Evolutionary conservation across 164 flowering plant genomes (phyloP), one percentile per base, ranked within the genome.

Genomic region (Cinnamomum chago): DNA sequence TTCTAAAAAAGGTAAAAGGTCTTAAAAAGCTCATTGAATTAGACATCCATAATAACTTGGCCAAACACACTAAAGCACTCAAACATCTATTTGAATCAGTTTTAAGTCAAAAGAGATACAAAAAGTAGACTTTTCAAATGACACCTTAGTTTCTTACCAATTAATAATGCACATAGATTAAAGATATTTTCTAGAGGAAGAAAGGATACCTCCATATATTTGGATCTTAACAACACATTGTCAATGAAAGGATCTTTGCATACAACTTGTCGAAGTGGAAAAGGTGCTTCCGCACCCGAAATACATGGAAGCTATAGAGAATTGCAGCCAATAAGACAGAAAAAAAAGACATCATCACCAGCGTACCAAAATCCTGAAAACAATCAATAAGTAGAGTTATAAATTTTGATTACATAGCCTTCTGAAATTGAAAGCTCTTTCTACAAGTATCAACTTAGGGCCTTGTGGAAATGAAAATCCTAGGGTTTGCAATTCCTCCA

Each of bases 251-350:
- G 24, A 72, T 58, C 77, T 22, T 58, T 27, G 17, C 24, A 15
- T 68, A 67, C 60, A 87, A 35, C 83, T 86, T 88, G 33, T 89
- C 88, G 50, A 84, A 85, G 74, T 90, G 95, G 79, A 89, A 81
- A 33, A 91, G 83, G 73, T 91, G 93, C 78, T 83, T 87, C 40
- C 95, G 79, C 30, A 87, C 83, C 2, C 81, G 84, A 73, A 84
- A 84, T 0, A 84, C 58, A 75, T 89, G 86, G 15, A 85, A 18
- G 40, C 69, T 87, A 78, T 92, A 92, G 71, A 95, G 84, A 11
- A 70, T 10, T 70, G 84, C 88, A n/a, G 88, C 86, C 69, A 81
- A 12, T 27, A 84, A 83, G 72, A 80, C 85, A 20, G 78, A 62
- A 51, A 62, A 6, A 72, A 88, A 86, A 0, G 98, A 95, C 60